These are phyloP conservation scores for Noccaea caerulescens DNA, from an alignment of 345 rosid species.

Conservation along the genomic window DNA sequence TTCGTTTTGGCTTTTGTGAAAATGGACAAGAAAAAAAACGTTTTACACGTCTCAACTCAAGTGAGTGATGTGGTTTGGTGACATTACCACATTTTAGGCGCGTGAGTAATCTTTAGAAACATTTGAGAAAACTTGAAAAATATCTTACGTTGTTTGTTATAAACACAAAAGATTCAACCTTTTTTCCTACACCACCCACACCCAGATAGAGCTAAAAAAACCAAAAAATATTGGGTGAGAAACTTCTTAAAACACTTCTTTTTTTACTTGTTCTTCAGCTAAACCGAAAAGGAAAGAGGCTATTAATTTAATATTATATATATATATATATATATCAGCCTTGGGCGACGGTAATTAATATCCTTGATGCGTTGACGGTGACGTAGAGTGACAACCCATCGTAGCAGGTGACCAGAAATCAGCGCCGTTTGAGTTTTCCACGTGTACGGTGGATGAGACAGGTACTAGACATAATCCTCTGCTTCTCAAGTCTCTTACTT, in stretches of 20 bases:
- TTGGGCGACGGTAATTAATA: conserved; percentile 10
- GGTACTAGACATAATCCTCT: conserved; percentile 88
- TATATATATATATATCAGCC: conserved; percentile 13
- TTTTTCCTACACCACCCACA: conserved; percentile 34
- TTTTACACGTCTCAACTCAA: conserved; percentile 18
- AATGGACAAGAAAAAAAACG: neutral
- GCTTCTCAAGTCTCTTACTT: conserved; percentile 60
- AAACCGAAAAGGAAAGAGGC: neutral
- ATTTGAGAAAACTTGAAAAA: neutral
- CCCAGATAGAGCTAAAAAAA: neutral
- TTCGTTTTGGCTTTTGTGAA: neutral
- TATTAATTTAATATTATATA: neutral
- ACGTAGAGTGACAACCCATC: conserved; percentile 34
- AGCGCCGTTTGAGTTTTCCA: conserved; percentile 72
- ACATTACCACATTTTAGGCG: conserved; percentile 8
- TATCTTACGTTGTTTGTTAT: neutral
- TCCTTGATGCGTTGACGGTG: conserved; percentile 35
- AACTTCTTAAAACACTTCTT: conserved; percentile 13
- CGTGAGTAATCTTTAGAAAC: neutral
- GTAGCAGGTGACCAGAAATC: conserved; percentile 90
- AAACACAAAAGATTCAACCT: conserved; percentile 6
- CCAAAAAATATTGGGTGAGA: conserved; percentile 28
- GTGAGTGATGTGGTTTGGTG: conserved; percentile 28
- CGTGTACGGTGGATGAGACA: conserved; percentile 61
- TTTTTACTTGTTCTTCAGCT: conserved; percentile 24